Evolutionary conservation across 2,329 filamentous ascomycete genomes (phyloP), one percentile per base, ranked within the genome.

Genomic region (Diaporthe aspalathi): DNA sequence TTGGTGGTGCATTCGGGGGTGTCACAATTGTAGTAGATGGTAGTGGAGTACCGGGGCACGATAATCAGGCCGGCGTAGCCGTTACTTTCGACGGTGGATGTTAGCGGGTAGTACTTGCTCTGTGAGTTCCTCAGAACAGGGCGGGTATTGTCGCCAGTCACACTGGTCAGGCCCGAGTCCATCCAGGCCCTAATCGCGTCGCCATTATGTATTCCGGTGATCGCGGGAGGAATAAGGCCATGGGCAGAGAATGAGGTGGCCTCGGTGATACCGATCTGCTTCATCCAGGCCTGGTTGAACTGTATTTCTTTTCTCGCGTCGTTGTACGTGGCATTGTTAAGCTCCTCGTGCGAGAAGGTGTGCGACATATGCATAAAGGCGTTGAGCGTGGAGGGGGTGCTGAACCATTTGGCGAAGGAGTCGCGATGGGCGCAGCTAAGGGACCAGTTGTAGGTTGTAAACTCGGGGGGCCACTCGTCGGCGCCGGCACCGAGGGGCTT

Each of bases 261-360:
- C 1, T 11, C 6, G 4, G 56, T 7, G 38, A 60, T 60, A 22
- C 56, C 56, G 5, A 43, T 27, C 56, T 60, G 56, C 56, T 45
- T 60, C 56, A 60, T 60, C 56, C 56, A 60, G 56, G 38, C 56
- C 38, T 60, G 56, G 56, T 60, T 60, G 56, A 60, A 60, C 38
- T 60, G 12, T 12, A 60, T 60, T 24, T 60, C 56, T 5, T 9
- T 8, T 38, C n/a, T 60, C 5, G 56, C 56, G 38, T 60, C 56
- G 16, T 14, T n/a, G 17, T 60, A 60, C 11, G 56, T 60, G 38
- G 56, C 56, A 8, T 60, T 60, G 38, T 60, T 60, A 1, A 60
- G 56, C 22, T 43, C 38, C 22, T 29, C 20, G 17, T 60, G 56
- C 38, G 56, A 60, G 56, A 60, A 60, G 6, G 56, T 60, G 56